These are phyloP conservation scores for Fusarium tjaetaba DNA, from an alignment of 2,329 filamentous ascomycete species.

Conservation along the genomic window DNA sequence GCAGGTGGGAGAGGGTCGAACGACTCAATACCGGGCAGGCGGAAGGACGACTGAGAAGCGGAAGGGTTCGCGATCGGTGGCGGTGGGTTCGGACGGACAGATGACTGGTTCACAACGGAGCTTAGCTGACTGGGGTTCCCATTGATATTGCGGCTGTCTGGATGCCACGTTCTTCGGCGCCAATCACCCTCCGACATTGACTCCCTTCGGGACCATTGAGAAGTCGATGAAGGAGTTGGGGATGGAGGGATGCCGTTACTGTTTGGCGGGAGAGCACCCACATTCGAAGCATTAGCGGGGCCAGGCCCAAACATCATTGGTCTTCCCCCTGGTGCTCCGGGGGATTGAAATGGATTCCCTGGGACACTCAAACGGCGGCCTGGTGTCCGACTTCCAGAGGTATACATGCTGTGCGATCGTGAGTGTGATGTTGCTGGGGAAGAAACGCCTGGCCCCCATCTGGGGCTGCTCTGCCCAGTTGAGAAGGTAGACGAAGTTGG, in stretches of 20 bases:
- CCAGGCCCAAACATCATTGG: conserved; percentile 65
- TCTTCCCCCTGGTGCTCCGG: conserved; percentile 64
- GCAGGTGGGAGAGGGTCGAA: conserved; percentile 79
- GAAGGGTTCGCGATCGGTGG: conserved; percentile 58
- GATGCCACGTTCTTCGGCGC: conserved; percentile 91
- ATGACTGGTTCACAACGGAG: conserved; percentile 77
- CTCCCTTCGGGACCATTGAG: conserved; percentile 72
- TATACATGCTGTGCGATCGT: conserved; percentile 77
- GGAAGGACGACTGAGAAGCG: conserved; percentile 68
- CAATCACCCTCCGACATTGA: conserved; percentile 78
- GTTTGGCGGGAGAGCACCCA: conserved; percentile 63
- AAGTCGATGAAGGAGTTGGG: conserved; percentile 72
- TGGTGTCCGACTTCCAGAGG: conserved; percentile 69
- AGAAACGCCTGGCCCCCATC: conserved; percentile 72
- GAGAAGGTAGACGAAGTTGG: conserved; percentile 87
- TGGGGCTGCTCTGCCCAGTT: conserved; percentile 78
- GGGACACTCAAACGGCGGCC: conserved; percentile 85
- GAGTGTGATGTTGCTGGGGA: conserved; percentile 79
- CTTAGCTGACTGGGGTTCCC: conserved; percentile 77
- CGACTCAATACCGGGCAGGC: conserved; percentile 90
- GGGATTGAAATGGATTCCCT: conserved; percentile 77
- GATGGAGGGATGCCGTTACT: conserved; percentile 70
- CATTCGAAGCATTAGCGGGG: conserved; percentile 64
- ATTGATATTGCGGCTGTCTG: conserved; percentile 73
- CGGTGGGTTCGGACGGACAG: conserved; percentile 64